Evolutionary conservation across 2,329 filamentous ascomycete genomes (phyloP).

Genomic region (Sclerotinia minor): DNA sequence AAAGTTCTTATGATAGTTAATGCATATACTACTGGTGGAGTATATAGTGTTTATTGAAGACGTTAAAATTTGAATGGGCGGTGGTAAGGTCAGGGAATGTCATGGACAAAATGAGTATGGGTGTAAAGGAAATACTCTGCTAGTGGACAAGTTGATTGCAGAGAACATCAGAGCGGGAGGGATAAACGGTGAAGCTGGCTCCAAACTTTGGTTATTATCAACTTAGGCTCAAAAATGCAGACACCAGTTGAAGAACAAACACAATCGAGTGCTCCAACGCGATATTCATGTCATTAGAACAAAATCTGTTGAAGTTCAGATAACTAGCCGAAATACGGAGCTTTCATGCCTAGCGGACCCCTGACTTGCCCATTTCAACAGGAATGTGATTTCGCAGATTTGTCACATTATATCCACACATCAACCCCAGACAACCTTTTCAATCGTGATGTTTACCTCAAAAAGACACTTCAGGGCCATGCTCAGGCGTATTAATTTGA

Average conservation of each 20-base stretch:
- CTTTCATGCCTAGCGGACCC: not conserved
- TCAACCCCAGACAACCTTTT: not conserved
- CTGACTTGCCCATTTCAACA: not conserved
- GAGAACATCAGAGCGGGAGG: not conserved
- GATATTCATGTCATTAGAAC: not conserved
- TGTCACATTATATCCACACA: not conserved
- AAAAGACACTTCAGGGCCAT: not conserved
- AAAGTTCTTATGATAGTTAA: no score
- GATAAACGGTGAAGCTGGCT: not conserved
- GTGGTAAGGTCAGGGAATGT: not conserved
- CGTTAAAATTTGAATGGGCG: not conserved
- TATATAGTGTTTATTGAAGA: not conserved
- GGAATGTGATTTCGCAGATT: not conserved
- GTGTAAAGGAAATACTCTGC: not conserved
- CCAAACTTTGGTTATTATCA: not conserved
- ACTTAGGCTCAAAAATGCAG: not conserved
- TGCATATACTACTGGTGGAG: not conserved
- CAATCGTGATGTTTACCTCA: not conserved
- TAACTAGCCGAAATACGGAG: not conserved
- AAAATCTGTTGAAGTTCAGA: not conserved
- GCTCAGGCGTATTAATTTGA: not conserved
- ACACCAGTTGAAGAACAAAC: no score
- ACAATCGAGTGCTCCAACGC: not conserved
- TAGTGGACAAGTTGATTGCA: not conserved
- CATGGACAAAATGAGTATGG: not conserved